Base-by-base conservation (phyloP, 2,329 filamentous ascomycete genomes). In the Pseudogymnoascus sp. region DNA sequence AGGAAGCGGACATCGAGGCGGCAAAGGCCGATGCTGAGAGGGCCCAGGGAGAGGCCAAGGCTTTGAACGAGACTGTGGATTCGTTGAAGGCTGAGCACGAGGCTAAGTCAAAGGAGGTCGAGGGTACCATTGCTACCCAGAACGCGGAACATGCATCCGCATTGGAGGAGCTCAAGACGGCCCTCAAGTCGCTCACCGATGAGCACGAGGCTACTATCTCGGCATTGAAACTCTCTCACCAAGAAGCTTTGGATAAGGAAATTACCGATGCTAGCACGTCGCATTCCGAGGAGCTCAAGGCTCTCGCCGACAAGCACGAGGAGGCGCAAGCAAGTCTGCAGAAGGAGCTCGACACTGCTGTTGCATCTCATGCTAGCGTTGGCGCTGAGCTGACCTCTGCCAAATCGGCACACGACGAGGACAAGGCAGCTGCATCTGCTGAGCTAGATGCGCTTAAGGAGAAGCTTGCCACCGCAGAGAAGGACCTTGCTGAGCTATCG, bases 331-430 rank as follows among this genome's bases (percentile, higher is more conserved):
- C 75, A 23, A 79, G 79, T 18, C 73, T 87, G 53, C 80, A 86
- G 72, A 79, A 76, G 69, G 80, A 83, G 72, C 76, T 87, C 33
- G 79, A 83, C 18, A 79, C 81, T 42, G 71, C 86, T 61, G 76
- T 76, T 1, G 75, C 78, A 1, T 78, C 77, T 1, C 78, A 76
- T 63, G 73, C 74, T 14, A 73, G 76, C 35, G 75, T 86, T 2
- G 81, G 86, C 68, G 75, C 76, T 11, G 78, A 85, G 64, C 77
- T 3, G 78, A 78, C 64, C 75, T 85, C 59, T 0, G 59, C 33
- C 23, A 56, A 33, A 33, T 56, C 50, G 10, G 50, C 50, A 6
- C 50, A 33, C 50, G 50, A 56, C n/a, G 8, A 56, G n/a, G 40
- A 62, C 14, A 44, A 44, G 35, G 12, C 53, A 50, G 33, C 59